Conservation (phyloP, 2,329 filamentous ascomycete genomes). For the Fusarium pininemorale region DNA sequence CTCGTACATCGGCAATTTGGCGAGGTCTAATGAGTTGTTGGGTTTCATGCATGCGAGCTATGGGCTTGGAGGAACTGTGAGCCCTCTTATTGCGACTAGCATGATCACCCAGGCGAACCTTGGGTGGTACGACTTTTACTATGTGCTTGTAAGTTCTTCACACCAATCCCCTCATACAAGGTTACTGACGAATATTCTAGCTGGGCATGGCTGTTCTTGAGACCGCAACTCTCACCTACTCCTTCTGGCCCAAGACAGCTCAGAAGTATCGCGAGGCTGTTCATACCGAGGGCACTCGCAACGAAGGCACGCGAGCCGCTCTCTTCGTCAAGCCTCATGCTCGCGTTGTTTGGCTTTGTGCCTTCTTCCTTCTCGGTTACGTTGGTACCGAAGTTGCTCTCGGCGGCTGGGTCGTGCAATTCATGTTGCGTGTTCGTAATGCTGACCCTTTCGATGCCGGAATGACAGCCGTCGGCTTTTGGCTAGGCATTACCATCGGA, state of each 20-base stretch:
- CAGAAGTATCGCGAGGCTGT: constrained; percentile 57
- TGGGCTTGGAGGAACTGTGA: constrained; percentile 71
- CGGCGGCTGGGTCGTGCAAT: constrained; percentile 86
- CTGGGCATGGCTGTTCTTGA: constrained; percentile 4
- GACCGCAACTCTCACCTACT: constrained; percentile 51
- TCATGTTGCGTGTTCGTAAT: constrained; percentile 79
- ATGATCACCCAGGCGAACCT: constrained; percentile 70
- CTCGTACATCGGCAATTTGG: constrained; percentile 70
- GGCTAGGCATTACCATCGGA: constrained; percentile 80
- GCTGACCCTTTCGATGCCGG: constrained; percentile 74
- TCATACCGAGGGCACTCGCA: constrained; percentile 36
- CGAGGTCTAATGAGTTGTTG: constrained; percentile 73
- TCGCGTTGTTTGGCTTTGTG: constrained; percentile 72
- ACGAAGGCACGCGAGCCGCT: constrained; percentile 24
- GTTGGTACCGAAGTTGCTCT: constrained; percentile 80
- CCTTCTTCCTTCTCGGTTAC: constrained; percentile 78
- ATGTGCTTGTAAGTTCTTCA: constrained; percentile 52
- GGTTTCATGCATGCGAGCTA: constrained; percentile 76
- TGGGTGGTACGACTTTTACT: constrained; percentile 78
- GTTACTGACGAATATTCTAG: background rate
- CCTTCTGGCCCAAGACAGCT: constrained; percentile 71
- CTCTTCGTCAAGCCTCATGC: constrained; percentile 55
- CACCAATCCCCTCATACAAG: fast-evolving
- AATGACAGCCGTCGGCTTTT: constrained; percentile 81
- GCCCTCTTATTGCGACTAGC: constrained; percentile 75